Evolutionary conservation across 164 flowering plant species (phyloP), one percentile per base, ranked within the genome.

Genomic region (Houttuynia cordata): DNA sequence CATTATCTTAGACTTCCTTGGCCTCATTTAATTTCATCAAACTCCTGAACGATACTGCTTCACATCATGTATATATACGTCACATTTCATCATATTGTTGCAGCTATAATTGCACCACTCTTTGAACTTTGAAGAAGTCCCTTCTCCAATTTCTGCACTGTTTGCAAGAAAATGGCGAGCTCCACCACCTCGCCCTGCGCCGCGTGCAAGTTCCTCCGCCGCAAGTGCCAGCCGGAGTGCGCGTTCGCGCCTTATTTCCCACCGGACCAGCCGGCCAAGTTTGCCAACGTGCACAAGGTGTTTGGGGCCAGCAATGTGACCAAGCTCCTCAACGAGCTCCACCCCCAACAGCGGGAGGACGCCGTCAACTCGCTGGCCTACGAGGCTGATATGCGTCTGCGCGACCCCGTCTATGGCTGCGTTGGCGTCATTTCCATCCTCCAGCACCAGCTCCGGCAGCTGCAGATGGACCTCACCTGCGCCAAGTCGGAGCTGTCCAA

Each of bases 331-430:
- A 86, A 84, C 75, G 96, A 88, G 57, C 71, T 88, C 20, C 91
- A 78, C 69, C 87, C 96, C 3, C 76, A 79, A 53, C 93, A 86
- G 80, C 79, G 96, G 0, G 96, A 88, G 59, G 96, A 88, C 59
- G 96, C 96, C 2, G 96, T 88, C 17, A 88, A 84, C 64, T 88
- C 96, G 14, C 78, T 88, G 1, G 96, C 96, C 0, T 88, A 85
- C 51, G 93, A 88, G 73, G 96, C 96, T 3, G 93, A 88, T 49
- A 83, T 81, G 87, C 84, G 96, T 5, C 84, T 88, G 45, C 82
- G 91, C 0, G 96, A 88, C 73, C 96, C 96, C 5, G 96, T 88
- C 21, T 88, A 88, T 67, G 96, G 96, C 66, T 88, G 96, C 64
- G 96, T 86, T 3, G 93, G 96, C 7, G 88, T 88, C 57, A 88